A percentile compares a stretch with the other conserved stretches of the same genome.
These are phyloP conservation scores for Ophiostoma himal-ulmi DNA, from an alignment of 2,329 filamentous ascomycete genomes.

Conservation along the genomic window DNA sequence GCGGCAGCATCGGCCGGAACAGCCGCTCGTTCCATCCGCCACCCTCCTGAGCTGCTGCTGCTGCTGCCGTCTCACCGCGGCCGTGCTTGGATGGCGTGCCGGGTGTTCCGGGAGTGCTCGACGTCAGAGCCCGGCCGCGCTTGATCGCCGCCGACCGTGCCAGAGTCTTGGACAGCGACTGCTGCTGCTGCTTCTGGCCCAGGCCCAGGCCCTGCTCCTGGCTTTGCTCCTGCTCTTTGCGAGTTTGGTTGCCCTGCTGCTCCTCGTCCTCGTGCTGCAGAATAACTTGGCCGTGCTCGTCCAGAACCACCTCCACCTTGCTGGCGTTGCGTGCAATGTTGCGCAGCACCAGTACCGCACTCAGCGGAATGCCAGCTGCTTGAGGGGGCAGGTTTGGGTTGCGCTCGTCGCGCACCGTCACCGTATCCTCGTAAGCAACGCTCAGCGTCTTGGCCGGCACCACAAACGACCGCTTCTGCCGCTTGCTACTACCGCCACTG, in stretches of 20 bases:
- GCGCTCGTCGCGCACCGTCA: conserved; percentile 50
- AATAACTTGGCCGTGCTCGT: conserved; percentile 27
- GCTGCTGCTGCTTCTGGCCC: neutral
- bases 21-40: conserved; percentile 61
- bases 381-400: conserved; percentile 54
- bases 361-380: conserved; percentile 72
- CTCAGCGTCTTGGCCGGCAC: conserved; percentile 51
- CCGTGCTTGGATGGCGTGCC: conserved; percentile 10
- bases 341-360: conserved; percentile 68
- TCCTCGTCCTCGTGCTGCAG: conserved; percentile 32
- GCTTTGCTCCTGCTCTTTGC: conserved; percentile 1
- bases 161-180: conserved; percentile 13
- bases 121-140: neutral
- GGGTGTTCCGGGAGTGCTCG: neutral
- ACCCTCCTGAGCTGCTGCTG: conserved; percentile 27
- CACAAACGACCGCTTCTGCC: conserved; percentile 43
- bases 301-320: conserved; percentile 47
- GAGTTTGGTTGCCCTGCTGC: conserved; percentile 45
- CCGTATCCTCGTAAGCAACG: conserved; percentile 52
- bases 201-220: neutral
- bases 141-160: neutral
- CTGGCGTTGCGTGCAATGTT: conserved; percentile 67
- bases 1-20: conserved; percentile 59
- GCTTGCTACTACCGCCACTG: conserved; percentile 27
- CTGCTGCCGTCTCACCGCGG: conserved; percentile 7